Conservation (phyloP, 352 stramenopile genomes). For the Phytopythium kandeliae region DNA sequence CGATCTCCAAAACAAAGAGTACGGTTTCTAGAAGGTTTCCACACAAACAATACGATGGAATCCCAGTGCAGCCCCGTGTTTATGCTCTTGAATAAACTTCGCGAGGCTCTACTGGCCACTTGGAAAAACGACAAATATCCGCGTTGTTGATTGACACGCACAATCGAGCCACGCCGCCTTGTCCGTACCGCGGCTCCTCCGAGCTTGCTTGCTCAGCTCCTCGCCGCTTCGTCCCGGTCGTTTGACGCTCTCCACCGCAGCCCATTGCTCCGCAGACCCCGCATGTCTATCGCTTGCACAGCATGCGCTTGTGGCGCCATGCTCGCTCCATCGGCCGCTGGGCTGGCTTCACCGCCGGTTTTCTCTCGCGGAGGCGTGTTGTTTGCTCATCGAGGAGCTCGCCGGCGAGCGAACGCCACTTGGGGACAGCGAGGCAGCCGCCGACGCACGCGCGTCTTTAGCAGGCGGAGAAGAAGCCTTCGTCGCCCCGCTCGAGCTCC, state of each 20-base stretch:
- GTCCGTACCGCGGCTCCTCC: neutral
- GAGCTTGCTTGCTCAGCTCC: neutral
- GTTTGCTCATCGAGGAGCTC: neutral
- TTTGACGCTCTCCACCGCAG: neutral
- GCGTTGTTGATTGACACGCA: too few relatives aligned
- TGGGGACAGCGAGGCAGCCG: too few relatives aligned
- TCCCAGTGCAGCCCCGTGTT: neutral
- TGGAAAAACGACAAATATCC: too few relatives aligned
- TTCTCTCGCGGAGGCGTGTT: neutral
- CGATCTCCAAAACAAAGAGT: neutral
- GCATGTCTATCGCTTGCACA: neutral
- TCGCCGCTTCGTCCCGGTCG: neutral
- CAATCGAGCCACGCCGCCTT: neutral
- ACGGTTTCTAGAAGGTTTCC: neutral
- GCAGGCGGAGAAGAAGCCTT: too few relatives aligned
- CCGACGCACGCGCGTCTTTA: too few relatives aligned
- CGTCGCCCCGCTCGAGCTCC: too few relatives aligned
- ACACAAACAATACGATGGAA: neutral
- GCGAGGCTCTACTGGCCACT: neutral
- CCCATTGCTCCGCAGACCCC: neutral
- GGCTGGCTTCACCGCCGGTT: neutral
- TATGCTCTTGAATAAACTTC: neutral
- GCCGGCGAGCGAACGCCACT: too few relatives aligned
- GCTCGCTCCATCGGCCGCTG: too few relatives aligned
- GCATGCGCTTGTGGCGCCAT: too few relatives aligned